phyloP scores from a whole-genome alignment of 139 green algal genomes.

The Chlamydomonas applanata region DNA sequence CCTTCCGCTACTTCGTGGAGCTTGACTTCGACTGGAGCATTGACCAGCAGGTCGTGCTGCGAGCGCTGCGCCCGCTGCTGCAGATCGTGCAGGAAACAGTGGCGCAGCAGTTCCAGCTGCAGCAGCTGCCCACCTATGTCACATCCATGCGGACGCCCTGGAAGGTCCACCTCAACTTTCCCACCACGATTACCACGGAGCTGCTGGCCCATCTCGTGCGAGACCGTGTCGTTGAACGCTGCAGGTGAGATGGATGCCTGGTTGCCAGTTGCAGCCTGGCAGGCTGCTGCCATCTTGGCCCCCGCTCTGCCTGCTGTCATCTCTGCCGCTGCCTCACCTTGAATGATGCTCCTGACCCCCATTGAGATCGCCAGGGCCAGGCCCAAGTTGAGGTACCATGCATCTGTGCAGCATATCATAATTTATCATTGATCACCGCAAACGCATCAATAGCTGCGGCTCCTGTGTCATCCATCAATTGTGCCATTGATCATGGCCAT shows the following conservation, averaged over 20 bases:
- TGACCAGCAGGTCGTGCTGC: constrained; percentile 24
- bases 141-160: constrained; percentile 48
- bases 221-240: constrained; percentile 24
- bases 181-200: constrained; percentile 44
- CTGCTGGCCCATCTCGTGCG: constrained; percentile 26
- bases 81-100: constrained; percentile 11
- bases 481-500: too few species aligned
- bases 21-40: constrained; percentile 50
- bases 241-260: not conserved
- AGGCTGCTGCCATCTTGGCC: too few species aligned
- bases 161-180: constrained; percentile 61
- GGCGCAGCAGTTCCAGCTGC: not conserved
- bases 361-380: too few species aligned
- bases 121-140: not conserved
- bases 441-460: too few species aligned
- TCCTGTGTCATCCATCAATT: too few species aligned
- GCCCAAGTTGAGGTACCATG: too few species aligned
- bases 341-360: too few species aligned
- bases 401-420: too few species aligned
- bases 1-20: constrained; percentile 45
- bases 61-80: not conserved
- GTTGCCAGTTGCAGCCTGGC: not conserved
- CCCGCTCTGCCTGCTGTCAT: too few species aligned
- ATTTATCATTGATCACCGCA: too few species aligned
- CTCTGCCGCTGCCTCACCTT: too few species aligned